A percentile compares a stretch with the other conserved stretches of the same genome.
phyloP scores from a whole-genome alignment of 2,329 filamentous ascomycete genomes.

The Ceratocystis albifundus region DNA sequence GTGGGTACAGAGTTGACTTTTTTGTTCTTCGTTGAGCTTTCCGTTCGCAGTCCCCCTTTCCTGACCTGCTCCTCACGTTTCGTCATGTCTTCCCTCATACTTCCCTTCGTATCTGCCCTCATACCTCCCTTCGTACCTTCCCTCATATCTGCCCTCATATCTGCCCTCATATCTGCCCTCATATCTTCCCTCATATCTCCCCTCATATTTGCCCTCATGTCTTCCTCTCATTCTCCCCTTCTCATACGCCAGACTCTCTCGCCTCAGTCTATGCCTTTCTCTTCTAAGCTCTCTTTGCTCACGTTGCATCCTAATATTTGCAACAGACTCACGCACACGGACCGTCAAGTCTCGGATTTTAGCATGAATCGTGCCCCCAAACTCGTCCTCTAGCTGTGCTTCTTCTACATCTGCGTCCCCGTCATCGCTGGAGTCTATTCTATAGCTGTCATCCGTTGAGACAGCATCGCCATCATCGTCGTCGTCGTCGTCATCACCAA shows the following conservation, averaged over 20 bases:
- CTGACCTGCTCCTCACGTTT: neutral
- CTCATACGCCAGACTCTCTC: neutral
- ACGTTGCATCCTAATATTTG: neutral
- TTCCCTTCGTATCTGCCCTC: neutral
- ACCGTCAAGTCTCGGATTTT: slow-evolving; percentile 19
- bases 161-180: neutral
- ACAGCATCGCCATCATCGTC: slow-evolving; percentile 15
- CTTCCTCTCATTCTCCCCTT: neutral
- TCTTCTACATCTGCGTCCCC: slow-evolving; percentile 24
- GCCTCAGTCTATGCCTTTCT: neutral
- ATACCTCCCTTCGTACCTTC: neutral
- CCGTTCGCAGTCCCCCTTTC: neutral
- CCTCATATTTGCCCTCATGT: neutral
- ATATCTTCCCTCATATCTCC: neutral
- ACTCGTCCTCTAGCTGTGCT: slow-evolving; percentile 24
- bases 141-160: neutral
- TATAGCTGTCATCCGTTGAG: slow-evolving; percentile 13
- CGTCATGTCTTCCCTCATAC: neutral
- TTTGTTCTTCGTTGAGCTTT: too few species aligned
- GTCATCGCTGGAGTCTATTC: neutral
- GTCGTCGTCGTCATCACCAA: neutral
- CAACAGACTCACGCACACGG: slow-evolving; percentile 5
- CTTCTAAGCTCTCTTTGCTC: slow-evolving; percentile 2
- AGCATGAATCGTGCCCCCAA: slow-evolving; percentile 15
- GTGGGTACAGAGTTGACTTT: too few species aligned